phyloP scores from a whole-genome alignment of 1,284 basidiomycete species.

The Amylostereum chailletii region DNA sequence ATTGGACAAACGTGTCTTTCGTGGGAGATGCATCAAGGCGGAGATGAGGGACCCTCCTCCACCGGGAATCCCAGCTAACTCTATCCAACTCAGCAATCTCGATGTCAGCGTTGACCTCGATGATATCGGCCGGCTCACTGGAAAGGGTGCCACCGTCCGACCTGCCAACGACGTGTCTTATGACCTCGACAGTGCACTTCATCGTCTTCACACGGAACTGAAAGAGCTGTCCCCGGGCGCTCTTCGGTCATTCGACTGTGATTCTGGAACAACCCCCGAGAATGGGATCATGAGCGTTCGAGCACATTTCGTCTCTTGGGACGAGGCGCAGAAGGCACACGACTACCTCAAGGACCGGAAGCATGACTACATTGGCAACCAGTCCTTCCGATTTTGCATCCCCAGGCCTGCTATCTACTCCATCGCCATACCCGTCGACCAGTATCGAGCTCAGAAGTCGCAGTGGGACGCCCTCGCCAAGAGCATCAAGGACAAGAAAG shows the following conservation, averaged over 20 bases:
- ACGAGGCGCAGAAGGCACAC: conserved; percentile 31
- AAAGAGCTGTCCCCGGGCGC: background rate
- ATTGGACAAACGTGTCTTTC: conserved; percentile 24
- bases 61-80: conserved; percentile 15
- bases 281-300: conserved; percentile 20
- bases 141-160: background rate
- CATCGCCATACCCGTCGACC: conserved; percentile 33
- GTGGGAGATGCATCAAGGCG: conserved; percentile 32
- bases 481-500: conserved; percentile 22
- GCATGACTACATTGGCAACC: conserved; percentile 14
- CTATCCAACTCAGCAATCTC: conserved; percentile 27
- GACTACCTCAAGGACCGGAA: conserved; percentile 21
- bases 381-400: conserved; percentile 24
- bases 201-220: no score
- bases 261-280: conserved; percentile 2
- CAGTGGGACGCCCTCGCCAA: conserved; percentile 36
- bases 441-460: conserved; percentile 40
- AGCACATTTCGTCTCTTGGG: conserved; percentile 36
- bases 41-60: conserved; percentile 28
- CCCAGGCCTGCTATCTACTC: conserved; percentile 37
- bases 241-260: background rate
- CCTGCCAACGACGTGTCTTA: no score
- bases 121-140: conserved; percentile 8
- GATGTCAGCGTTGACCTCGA: conserved; percentile 14
- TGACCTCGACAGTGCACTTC: no score